Evolutionary conservation across 2,329 filamentous ascomycete genomes (phyloP).

Genomic region (Colletotrichum graminicola): DNA sequence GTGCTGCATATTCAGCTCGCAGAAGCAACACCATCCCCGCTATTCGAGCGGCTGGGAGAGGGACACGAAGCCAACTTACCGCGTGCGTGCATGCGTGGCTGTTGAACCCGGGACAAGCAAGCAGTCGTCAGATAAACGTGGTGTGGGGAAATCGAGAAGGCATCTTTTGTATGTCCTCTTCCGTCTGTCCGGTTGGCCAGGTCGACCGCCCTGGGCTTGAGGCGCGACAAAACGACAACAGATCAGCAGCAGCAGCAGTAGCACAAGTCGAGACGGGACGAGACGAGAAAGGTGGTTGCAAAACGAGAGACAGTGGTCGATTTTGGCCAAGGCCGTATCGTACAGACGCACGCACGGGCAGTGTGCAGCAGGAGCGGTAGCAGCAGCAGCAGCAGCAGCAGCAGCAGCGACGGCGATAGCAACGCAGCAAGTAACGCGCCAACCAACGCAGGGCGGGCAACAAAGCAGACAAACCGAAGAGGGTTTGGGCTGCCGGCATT

Average conservation of each 20-base stretch:
- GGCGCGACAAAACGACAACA: neutral
- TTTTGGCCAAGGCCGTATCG: constrained; percentile 6
- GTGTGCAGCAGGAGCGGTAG: neutral
- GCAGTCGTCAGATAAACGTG: neutral
- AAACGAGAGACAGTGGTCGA: constrained; percentile 15
- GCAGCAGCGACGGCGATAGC: neutral
- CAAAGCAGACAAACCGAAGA: neutral
- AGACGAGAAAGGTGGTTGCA: constrained; percentile 25
- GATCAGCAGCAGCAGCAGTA: neutral
- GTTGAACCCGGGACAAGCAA: constrained; percentile 2
- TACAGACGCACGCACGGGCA: neutral
- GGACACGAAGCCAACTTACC: constrained; percentile 1
- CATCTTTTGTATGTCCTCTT: neutral
- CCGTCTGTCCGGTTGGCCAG: neutral
- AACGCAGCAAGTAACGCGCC: neutral
- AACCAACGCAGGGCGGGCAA: constrained; percentile 22
- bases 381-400: neutral
- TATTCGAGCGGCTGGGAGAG: neutral
- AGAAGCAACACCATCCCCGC: constrained; percentile 3
- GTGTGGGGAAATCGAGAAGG: neutral
- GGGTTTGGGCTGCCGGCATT: neutral
- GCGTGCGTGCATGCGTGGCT: neutral
- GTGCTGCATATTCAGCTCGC: neutral
- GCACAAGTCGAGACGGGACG: constrained; percentile 2
- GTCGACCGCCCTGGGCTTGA: neutral